Evolutionary conservation across 495 filamentous ascomycete genomes (phyloP), one percentile per base, ranked within the genome.

Genomic region (Podospora fimiseda): DNA sequence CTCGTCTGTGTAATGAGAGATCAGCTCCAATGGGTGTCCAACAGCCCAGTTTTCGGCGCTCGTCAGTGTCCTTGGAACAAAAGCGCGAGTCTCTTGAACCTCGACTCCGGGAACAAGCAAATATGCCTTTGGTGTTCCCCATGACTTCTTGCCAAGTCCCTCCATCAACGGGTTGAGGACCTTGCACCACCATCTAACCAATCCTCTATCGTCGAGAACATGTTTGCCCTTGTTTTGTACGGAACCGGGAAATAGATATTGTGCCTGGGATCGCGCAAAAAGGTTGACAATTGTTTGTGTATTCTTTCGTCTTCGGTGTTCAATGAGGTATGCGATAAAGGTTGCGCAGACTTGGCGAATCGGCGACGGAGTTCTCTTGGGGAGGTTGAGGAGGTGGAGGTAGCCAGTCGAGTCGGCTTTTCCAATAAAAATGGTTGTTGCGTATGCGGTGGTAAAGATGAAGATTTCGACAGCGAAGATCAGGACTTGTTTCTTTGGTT

Each of bases 391-490:
- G 0, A 85, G 72, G 61, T 86, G 75, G 21, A 96, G 70, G 59
- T 88, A 92, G 43, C 93, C 93, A 1, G 91, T 96, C 14, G 92
- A 96, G 69, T 99, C 93, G 44, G 93, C 93, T 70, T 99, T 99
- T 51, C 89, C 90, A 36, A 99, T 84, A 69, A 97, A 99, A 30
- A 97, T 79, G 33, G 85, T 95, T 3, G 86, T 94, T 27, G 87
- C 79, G 68, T 82, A 80, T 55, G 80, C 80, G 27, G 88, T 94
- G 18, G 87, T 83, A 57, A 84, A 83, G 45, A 94, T 79, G 51
- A 85, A 71, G 18, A 87, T 65, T 53, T 84, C 76, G 9, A 85
- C 49, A 51, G 75, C 74, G 3, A 83, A 67, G 27, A 83, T 66
- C 0, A 76, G 48, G 4, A 75, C 69, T 27, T 56, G 58, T 24